A percentile compares a stretch with the other conserved stretches of the same genome.
These are phyloP conservation scores for Lasiodiplodia sp. DNA, from an alignment of 2,329 filamentous ascomycete species.

Conservation along the genomic window DNA sequence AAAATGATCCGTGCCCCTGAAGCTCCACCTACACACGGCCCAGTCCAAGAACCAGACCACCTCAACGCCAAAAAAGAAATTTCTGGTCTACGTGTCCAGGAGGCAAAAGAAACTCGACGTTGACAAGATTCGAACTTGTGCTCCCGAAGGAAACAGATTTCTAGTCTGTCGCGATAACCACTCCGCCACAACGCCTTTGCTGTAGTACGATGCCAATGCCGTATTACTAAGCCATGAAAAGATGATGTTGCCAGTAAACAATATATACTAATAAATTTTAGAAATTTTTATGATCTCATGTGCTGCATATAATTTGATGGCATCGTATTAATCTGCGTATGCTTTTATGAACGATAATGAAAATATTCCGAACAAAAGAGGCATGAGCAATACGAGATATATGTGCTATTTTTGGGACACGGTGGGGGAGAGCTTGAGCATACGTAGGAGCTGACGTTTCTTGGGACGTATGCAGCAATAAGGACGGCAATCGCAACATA, in stretches of 20 bases:
- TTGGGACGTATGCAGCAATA: not conserved
- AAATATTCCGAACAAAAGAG: not conserved
- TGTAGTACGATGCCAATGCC: not conserved
- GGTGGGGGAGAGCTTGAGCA: not conserved
- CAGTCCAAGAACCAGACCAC: not conserved
- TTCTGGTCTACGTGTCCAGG: not conserved
- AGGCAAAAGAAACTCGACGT: not conserved
- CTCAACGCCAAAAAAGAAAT: not conserved
- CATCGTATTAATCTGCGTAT: too few relatives aligned
- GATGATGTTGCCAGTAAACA: rapidly evolving
- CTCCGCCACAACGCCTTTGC: not conserved
- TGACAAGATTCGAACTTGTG: slow-evolving; percentile 2
- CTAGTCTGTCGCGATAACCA: slow-evolving; percentile 1
- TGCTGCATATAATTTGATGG: too few relatives aligned
- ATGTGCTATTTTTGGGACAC: not conserved
- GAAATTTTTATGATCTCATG: too few relatives aligned
- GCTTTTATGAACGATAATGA: not conserved
- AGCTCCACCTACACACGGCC: not conserved
- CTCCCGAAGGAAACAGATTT: slow-evolving; percentile 1
- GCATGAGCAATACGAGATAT: not conserved
- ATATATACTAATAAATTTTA: not conserved
- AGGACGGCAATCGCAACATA: not conserved
- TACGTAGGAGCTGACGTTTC: not conserved
- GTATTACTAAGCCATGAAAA: not conserved
- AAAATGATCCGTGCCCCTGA: not conserved